Base-by-base conservation (phyloP, 73 alveolate species). In the Breviolum minutum region DNA sequence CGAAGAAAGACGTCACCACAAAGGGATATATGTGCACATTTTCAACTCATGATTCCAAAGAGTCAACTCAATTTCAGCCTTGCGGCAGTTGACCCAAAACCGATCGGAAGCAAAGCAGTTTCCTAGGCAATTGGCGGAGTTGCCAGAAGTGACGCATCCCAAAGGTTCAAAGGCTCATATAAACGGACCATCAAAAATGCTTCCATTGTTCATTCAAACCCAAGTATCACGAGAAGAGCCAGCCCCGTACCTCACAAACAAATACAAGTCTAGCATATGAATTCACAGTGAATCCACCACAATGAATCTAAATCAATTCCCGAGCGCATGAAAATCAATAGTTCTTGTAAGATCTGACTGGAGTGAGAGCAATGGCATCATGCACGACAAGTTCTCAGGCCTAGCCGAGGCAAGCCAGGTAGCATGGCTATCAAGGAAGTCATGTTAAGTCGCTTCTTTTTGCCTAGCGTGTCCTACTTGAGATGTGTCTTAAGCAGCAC, bases 61-160 rank as follows among this genome's bases (percentile, higher is more conserved):
- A 9, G 14, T 62, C 86, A 11, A 5, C 22, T 27, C 27, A 29
- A 20, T 4, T 24, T 32, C 27, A 10, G 86, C 92, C 92, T 61
- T 48, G 71, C 48, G 92, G 92, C 71, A 83, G 92, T n/a, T 83
- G 92, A 61, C 76, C 92, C 62, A 83, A 62, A 83, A 62, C 60
- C 13, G 74, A 26, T 40, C 62, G 27, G 60, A 83, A 83, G 92
- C 92, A 83, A 20, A 83, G 92, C 92, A 54, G 68, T 30, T 80
- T 80, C 88, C 88, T 80, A 13, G 68, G 69, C 68, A 32, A 9
- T 40, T 40, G 54, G 54, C 54, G 3, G 54, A 40, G 54, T 2
- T 40, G 54, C 54, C 3, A 40, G 54, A 40, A 40, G 54, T 40
- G 54, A 40, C 3, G 54, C 54, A 40, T 40, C 54, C 54, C 54